Percentiles rank a stretch among this genome's conserved stretches.
Evolutionary conservation across 768 basidiomycete species (phyloP).

Genomic region (Serendipita sp.): DNA sequence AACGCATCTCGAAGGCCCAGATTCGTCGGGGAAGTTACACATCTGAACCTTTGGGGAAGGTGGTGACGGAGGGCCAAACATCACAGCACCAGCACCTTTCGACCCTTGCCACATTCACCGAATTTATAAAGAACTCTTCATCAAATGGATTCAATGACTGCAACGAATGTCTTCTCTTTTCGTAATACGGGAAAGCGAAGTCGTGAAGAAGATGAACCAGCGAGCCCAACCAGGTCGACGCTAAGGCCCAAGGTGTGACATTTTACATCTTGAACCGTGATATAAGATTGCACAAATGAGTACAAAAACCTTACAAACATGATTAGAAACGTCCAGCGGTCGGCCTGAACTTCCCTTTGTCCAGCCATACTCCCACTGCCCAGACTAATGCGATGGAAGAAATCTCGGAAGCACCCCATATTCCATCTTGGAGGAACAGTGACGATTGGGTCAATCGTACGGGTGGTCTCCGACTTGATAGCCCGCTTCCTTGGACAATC

Average conservation of each 20-base stretch:
- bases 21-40: too few species aligned
- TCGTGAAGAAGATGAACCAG: neutral
- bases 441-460: conserved; percentile 70
- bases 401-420: neutral
- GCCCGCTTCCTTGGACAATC: conserved; percentile 16
- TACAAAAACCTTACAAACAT: neutral
- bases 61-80: too few species aligned
- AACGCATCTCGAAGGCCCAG: too few species aligned
- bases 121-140: too few species aligned
- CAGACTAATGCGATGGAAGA: neutral
- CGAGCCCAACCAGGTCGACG: neutral
- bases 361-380: neutral
- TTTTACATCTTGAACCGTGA: neutral
- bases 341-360: neutral
- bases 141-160: too few species aligned
- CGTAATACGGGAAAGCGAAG: too few species aligned
- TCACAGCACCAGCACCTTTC: too few species aligned
- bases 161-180: too few species aligned
- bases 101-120: too few species aligned
- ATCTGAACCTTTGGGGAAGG: too few species aligned
- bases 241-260: neutral
- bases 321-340: neutral
- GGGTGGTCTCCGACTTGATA: conserved; percentile 46
- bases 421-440: neutral
- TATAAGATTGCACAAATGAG: neutral